Evolutionary conservation across 2,329 filamentous ascomycete genomes (phyloP), one percentile per base, ranked within the genome.

Genomic region (Neofusicoccum sp.): DNA sequence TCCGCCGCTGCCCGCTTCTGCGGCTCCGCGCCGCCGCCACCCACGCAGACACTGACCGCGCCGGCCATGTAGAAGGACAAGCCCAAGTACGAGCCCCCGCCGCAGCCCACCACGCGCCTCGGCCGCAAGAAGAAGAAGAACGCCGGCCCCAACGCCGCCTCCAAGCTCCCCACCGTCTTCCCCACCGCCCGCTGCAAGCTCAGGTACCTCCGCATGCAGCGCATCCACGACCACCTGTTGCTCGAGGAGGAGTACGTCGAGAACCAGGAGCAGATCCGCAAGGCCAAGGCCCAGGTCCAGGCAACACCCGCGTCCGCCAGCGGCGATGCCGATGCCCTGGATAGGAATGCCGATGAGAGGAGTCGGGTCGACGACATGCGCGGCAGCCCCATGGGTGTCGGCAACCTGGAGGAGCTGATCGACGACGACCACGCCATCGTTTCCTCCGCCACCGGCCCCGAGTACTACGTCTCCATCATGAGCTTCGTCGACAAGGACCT

Each of bases 391-490:
- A 99, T 99, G 95, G 93, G 95, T 20, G 95, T 99, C 44, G 95
- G 95, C 65, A 98, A 95, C 62, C 81, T 99, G 67, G 95, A 99
- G 78, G 95, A 99, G 81, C 89, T 99, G 82, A 99, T 99, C 73
- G 95, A 99, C 71, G 95, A 99, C 75, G 95, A 99, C 79, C 95
- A 99, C 72, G 95, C 95, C 64, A 99, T 99, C 72, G 95, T 99
- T 36, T 97, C 93, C 16, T 96, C 92, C 75, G 96, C 95, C 0
- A 98, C 95, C 6, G 95, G 95, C 0, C 95, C 95, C 1, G 95
- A 99, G 76, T 99, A 96, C 84, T 99, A 98, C 76, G 95, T 99
- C 67, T 97, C 93, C 68, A 99, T 99, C 84, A 98, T 98, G 95
- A 97, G 93, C 60, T 99, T 99, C 71, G 95, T 99, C 66, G 95